phyloP scores from a whole-genome alignment of 768 basidiomycete species.

The Lactarius pseudohatsudake region DNA sequence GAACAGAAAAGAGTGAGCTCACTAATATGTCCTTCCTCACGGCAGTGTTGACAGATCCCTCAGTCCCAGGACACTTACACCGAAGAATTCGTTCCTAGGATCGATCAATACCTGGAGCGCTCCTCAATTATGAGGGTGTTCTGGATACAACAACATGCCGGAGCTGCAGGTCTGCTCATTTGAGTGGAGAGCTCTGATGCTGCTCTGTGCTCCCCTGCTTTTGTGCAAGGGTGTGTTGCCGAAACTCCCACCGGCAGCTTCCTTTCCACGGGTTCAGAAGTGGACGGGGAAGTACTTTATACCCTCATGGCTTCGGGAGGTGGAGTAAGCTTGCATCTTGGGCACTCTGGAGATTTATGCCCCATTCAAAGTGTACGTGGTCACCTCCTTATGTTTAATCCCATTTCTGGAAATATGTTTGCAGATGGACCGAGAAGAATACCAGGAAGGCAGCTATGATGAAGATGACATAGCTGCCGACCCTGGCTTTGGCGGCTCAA shows the following conservation, averaged over 20 bases:
- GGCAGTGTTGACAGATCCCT: too few species aligned
- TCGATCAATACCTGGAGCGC: background rate
- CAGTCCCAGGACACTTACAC: background rate
- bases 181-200: conserved; percentile 2
- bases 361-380: too few species aligned
- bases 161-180: conserved; percentile 1
- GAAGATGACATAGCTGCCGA: background rate
- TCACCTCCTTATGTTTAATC: background rate
- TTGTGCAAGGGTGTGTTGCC: conserved; percentile 4
- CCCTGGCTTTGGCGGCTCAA: background rate
- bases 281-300: conserved; percentile 5
- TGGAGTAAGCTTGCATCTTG: conserved; percentile 9
- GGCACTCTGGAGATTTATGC: conserved; percentile 1
- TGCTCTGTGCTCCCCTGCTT: background rate
- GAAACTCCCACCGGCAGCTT: background rate
- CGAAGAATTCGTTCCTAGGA: background rate
- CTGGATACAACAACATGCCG: background rate
- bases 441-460: background rate
- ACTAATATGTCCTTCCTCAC: background rate
- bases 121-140: background rate
- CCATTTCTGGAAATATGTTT: background rate
- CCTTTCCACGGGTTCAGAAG: conserved; percentile 12
- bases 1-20: background rate
- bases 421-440: background rate
- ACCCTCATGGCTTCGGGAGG: conserved; percentile 8